phyloP scores from a whole-genome alignment of 2,329 filamentous ascomycete genomes.

The Monosporascus sp. region DNA sequence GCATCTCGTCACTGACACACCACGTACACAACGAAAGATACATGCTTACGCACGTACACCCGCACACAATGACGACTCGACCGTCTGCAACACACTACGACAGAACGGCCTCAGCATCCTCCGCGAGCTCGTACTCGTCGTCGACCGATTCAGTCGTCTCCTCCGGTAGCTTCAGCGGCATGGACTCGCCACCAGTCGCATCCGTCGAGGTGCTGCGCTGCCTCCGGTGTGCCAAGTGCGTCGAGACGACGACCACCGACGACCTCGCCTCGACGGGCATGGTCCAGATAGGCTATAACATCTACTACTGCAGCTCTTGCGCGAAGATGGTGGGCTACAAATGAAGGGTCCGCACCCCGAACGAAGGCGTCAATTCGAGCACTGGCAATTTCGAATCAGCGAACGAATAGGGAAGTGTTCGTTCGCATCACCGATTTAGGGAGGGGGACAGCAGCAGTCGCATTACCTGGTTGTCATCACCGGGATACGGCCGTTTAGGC shows the following conservation, averaged over 20 bases:
- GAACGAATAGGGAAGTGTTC: no score
- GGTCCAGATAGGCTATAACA: constrained; percentile 59
- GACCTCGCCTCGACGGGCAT: constrained; percentile 54
- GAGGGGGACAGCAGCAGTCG: no score
- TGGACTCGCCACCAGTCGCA: constrained; percentile 44
- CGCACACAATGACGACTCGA: constrained; percentile 24
- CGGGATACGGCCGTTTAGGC: no score
- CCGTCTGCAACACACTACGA: constrained; percentile 31
- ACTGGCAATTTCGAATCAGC: background rate
- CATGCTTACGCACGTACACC: constrained; percentile 3
- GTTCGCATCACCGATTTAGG: no score
- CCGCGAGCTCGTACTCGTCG: constrained; percentile 27
- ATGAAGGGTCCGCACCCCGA: constrained; percentile 30
- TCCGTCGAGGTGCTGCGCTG: constrained; percentile 49
- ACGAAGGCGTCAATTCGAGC: background rate
- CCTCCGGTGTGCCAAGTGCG: constrained; percentile 50
- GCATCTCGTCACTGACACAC: no score
- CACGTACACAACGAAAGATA: background rate
- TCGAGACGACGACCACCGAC: constrained; percentile 57
- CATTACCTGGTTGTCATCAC: no score
- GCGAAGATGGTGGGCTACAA: constrained; percentile 60
- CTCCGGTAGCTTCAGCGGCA: constrained; percentile 36
- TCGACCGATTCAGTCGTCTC: constrained; percentile 39
- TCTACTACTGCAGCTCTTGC: constrained; percentile 62
- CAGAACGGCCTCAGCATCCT: constrained; percentile 27